phyloP scores from a whole-genome alignment of 257 asterid species.

The Solanum sitiens region DNA sequence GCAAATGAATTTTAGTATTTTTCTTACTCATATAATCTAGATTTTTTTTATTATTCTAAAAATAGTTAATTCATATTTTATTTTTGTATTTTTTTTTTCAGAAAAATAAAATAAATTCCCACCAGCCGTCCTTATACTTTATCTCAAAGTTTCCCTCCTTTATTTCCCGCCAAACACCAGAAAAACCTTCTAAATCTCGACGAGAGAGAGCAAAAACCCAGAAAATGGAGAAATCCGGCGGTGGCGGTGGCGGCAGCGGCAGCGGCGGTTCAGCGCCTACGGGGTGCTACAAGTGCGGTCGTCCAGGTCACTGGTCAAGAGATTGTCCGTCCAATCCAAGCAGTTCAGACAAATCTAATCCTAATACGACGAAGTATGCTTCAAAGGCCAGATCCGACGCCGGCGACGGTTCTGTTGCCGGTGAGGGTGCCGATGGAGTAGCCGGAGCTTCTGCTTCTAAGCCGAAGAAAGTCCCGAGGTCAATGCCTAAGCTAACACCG shows the following conservation, averaged over 20 bases:
- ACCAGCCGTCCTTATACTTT: background rate
- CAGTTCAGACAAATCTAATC: background rate
- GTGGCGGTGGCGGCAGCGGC: slow-evolving; percentile 1
- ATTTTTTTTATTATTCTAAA: background rate
- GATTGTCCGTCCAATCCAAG: slow-evolving; percentile 65
- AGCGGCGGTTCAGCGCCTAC: slow-evolving; percentile 55
- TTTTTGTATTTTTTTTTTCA: background rate
- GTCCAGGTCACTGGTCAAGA: slow-evolving; percentile 98
- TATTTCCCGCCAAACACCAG: background rate
- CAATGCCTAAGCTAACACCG: slow-evolving; percentile 77
- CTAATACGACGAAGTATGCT: background rate
- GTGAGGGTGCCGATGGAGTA: background rate
- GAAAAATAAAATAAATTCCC: background rate
- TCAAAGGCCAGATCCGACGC: background rate
- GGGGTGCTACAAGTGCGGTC: slow-evolving; percentile 94
- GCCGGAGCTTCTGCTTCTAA: slow-evolving; percentile 27
- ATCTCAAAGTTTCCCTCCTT: background rate
- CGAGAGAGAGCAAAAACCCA: background rate
- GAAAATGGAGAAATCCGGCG: slow-evolving; percentile 22
- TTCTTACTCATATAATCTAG: background rate
- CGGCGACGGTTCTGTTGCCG: background rate
- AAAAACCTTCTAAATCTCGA: background rate
- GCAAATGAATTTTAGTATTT: background rate
- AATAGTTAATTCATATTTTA: background rate
- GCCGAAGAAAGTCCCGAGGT: slow-evolving; percentile 37